Evolutionary conservation across 1,284 basidiomycete species (phyloP).

Genomic region (Tilletia caries): DNA sequence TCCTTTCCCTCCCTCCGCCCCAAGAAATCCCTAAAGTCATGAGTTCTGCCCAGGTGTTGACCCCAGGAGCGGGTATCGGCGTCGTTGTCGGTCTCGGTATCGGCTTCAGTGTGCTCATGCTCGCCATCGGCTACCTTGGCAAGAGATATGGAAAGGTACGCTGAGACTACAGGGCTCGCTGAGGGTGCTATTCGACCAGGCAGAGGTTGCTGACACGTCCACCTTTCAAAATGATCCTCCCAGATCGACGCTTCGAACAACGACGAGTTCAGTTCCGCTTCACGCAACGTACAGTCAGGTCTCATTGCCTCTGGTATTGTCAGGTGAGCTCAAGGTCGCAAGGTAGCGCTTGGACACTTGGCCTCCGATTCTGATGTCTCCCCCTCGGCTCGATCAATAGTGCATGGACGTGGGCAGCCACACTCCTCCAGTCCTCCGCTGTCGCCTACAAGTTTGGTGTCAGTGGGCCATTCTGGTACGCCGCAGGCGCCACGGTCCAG

Average conservation of each 20-base stretch:
- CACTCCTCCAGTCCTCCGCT: conserved; percentile 63
- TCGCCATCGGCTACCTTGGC: conserved; percentile 42
- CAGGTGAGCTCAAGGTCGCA: conserved; percentile 45
- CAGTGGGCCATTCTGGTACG: conserved; percentile 35
- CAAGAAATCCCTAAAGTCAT: too few species aligned
- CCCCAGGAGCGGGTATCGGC: conserved; percentile 46
- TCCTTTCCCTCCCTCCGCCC: neutral
- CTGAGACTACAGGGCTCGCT: too few species aligned
- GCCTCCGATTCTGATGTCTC: too few species aligned
- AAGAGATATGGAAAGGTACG: conserved; percentile 37
- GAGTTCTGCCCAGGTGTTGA: conserved; percentile 31
- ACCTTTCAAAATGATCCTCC: too few species aligned
- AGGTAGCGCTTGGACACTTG: conserved; percentile 24
- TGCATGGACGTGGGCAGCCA: conserved; percentile 56
- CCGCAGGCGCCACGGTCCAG: conserved; percentile 60
- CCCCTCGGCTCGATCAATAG: neutral
- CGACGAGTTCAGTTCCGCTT: conserved; percentile 49
- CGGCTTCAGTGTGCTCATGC: conserved; percentile 44
- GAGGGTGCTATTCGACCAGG: too few species aligned
- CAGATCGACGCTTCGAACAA: conserved; percentile 31
- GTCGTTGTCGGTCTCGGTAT: conserved; percentile 48
- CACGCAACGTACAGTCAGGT: conserved; percentile 66
- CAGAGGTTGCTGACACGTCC: too few species aligned
- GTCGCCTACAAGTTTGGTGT: conserved; percentile 76
- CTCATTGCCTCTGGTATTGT: conserved; percentile 86